Conservation (phyloP, 2,329 filamentous ascomycete genomes). For the Septoria petroselini region DNA sequence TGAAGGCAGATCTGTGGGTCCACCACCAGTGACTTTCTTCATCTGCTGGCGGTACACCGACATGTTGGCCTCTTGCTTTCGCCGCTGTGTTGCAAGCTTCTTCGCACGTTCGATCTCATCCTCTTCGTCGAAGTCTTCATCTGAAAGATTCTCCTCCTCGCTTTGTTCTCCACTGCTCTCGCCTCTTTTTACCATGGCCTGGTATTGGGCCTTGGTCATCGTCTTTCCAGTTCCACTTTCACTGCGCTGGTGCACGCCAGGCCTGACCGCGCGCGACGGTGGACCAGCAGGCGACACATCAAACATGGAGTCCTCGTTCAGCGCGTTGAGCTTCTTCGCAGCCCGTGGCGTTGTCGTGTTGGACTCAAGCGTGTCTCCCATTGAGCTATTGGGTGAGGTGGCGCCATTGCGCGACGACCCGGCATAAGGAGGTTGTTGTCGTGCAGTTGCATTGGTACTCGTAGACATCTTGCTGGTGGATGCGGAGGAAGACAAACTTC, state of each 20-base stretch:
- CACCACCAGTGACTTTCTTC: conserved; percentile 90
- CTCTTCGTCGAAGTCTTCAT: conserved; percentile 65
- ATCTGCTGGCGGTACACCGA: conserved; percentile 88
- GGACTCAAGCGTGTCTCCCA: conserved; percentile 27
- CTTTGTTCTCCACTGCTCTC: conserved; percentile 42
- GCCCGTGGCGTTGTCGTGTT: conserved; percentile 32
- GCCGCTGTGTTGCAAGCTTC: conserved; percentile 70
- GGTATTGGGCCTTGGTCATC: conserved; percentile 87
- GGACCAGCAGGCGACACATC: conserved; percentile 37
- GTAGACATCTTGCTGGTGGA: conserved; percentile 17
- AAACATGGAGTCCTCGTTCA: conserved; percentile 29
- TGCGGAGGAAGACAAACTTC: conserved; percentile 4
- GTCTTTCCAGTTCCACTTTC: conserved; percentile 55
- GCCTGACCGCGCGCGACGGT: conserved; percentile 34
- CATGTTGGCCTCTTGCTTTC: conserved; percentile 87
- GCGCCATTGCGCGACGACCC: conserved; percentile 23
- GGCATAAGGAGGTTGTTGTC: conserved; percentile 6
- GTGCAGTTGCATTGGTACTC: conserved; percentile 7
- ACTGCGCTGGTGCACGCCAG: conserved; percentile 25
- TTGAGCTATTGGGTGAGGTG: conserved; percentile 29
- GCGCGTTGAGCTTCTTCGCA: conserved; percentile 10
- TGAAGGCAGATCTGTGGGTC: conserved; percentile 46
- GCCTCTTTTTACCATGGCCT: conserved; percentile 68
- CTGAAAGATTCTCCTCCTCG: conserved; percentile 50
- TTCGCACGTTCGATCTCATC: conserved; percentile 75